Evolutionary conservation across 2,329 filamentous ascomycete species (phyloP), one percentile per base, ranked within the genome.

Genomic region (Aspergillus clavatus): DNA sequence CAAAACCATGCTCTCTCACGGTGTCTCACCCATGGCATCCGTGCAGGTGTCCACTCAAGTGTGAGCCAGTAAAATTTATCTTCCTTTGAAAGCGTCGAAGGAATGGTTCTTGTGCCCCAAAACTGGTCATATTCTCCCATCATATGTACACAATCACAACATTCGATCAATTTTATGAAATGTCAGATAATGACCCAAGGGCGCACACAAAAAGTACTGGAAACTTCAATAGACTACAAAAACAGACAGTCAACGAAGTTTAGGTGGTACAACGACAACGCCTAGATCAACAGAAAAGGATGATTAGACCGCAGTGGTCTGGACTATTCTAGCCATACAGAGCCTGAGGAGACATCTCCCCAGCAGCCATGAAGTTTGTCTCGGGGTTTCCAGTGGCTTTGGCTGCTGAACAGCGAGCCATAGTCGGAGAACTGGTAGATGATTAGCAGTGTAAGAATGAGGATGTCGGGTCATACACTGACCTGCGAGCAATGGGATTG

Each of bases 401-500:
- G 56, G 90, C 87, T 42, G 88, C 91, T 40, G 89, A 95, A 78
- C 89, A 96, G 66, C 93, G 87, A 49, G 93, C 93, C 93, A 98
- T 98, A 47, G 93, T 98, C 41, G 93, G 90, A 52, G 90, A 96
- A 76, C 90, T 95, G 51, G 31, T 35, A 38, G 10, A 40, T 10
- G 49, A 45, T 52, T 45, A 62, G 53, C 23, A 47, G 46, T 39
- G 7, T 22, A 21, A 38, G 36, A 29, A 10, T 24, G 41, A 26
- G 5, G 39, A 37, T 19, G 21, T 5, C 27, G 38, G 18, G n/a
- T 14, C 14, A 41, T 23, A 21, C 37, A 75, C 82, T 70, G 75
- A 93, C 89, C 89, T 96, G 80, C 93, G 84, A 29, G 90, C 95
- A 70, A 98, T 96, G 47, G 85, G 83, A 72, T 98, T 91, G 69